These are phyloP conservation scores for Sclerotinia glacialis DNA, from an alignment of 2,329 filamentous ascomycete genomes.

Conservation along the genomic window DNA sequence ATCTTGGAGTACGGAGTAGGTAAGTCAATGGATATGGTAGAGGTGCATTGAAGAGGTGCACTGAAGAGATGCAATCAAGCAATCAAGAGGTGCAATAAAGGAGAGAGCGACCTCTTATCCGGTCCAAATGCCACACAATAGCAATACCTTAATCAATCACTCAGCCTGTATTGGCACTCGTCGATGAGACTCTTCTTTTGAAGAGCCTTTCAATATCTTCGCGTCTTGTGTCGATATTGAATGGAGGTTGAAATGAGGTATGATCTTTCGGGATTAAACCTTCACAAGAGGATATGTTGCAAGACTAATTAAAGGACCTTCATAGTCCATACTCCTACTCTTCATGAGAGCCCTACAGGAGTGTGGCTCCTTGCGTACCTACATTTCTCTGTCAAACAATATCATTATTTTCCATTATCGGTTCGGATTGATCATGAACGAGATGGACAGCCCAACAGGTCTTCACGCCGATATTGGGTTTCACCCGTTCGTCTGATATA, in stretches of 20 bases:
- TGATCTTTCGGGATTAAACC: constrained; percentile 38
- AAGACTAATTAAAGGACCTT: constrained; percentile 49
- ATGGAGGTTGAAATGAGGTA: constrained; percentile 44
- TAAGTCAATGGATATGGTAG: background rate
- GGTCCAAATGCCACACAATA: background rate
- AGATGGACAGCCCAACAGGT: background rate
- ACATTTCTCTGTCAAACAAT: constrained; percentile 39
- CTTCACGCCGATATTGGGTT: too few relatives aligned
- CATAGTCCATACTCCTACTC: constrained; percentile 54
- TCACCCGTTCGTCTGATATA: too few relatives aligned
- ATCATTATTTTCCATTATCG: background rate
- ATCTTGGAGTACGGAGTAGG: background rate
- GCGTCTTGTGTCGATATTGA: constrained; percentile 47
- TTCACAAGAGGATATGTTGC: constrained; percentile 45
- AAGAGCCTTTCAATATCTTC: constrained; percentile 44
- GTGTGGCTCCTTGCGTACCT: constrained; percentile 53
- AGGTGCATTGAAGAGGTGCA: too few relatives aligned
- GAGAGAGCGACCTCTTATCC: too few relatives aligned
- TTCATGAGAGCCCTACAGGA: constrained; percentile 44
- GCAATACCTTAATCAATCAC: constrained; percentile 45
- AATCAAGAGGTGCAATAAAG: too few relatives aligned
- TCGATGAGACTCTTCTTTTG: constrained; percentile 45
- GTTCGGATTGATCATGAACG: background rate
- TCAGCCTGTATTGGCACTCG: constrained; percentile 43
- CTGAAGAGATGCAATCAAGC: too few relatives aligned